A percentile compares a stretch with the other conserved stretches of the same genome.
Evolutionary conservation across 2,329 filamentous ascomycete species (phyloP).

Genomic region (Drechslerella dactyloides): DNA sequence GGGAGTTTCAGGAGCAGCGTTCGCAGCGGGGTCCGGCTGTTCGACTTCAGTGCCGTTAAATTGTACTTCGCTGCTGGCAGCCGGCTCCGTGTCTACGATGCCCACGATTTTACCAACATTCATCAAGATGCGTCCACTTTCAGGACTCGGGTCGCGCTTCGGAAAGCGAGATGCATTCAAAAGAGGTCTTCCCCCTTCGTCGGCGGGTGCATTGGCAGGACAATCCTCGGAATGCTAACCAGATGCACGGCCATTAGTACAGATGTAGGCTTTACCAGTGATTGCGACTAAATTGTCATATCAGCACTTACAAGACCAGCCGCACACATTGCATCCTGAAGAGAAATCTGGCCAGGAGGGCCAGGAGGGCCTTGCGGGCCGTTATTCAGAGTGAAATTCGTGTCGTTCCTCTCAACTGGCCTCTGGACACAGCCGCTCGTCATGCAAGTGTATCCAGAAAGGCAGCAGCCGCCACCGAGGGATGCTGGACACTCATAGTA

Average conservation of each 20-base stretch:
- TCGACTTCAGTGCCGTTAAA: no score
- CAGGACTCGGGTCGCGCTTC: no score
- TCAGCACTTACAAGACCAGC: neutral
- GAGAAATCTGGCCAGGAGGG: neutral
- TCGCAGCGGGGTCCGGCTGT: no score
- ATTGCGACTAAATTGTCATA: neutral
- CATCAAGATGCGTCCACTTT: no score
- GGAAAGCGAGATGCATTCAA: no score
- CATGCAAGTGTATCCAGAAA: slow-evolving; percentile 15
- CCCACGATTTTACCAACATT: no score
- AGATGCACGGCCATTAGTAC: neutral
- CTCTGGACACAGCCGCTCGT: slow-evolving; percentile 1
- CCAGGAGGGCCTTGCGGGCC: no score
- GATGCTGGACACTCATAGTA: slow-evolving; percentile 16
- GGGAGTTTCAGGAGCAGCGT: no score
- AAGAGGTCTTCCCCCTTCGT: no score
- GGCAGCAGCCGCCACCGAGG: slow-evolving; percentile 38
- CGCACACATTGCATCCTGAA: neutral
- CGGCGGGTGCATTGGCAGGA: neutral
- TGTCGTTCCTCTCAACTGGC: neutral
- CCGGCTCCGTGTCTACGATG: no score
- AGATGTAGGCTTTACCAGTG: neutral
- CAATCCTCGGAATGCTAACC: neutral
- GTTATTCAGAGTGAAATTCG: no score
- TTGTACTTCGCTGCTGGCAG: no score